phyloP scores from a whole-genome alignment of 2,329 filamentous ascomycete genomes.

The Aureobasidium sp. region DNA sequence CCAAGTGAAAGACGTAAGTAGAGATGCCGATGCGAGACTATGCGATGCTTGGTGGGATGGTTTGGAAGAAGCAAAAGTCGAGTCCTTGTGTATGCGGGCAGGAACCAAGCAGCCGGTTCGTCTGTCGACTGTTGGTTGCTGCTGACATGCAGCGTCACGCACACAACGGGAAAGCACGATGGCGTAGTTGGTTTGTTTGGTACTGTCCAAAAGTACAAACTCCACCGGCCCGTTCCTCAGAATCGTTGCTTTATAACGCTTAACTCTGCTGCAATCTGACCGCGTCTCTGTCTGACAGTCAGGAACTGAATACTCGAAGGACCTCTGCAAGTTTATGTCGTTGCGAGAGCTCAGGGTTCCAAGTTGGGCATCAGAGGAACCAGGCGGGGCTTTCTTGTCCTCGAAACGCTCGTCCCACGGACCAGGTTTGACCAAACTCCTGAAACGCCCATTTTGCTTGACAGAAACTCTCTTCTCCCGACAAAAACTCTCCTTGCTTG shows the following conservation, averaged over 20 bases:
- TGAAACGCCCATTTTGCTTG: constrained; percentile 5
- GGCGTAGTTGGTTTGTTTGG: constrained; percentile 7
- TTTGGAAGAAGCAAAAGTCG: constrained; percentile 9
- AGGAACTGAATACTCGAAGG: neutral
- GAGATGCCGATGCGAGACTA: neutral
- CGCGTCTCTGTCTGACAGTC: neutral
- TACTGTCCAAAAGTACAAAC: neutral
- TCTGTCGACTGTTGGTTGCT: constrained; percentile 14
- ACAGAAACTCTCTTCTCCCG: neutral
- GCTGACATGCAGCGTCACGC: constrained; percentile 18
- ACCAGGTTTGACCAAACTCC: constrained; percentile 19
- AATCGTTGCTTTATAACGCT: neutral
- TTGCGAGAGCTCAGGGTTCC: neutral
- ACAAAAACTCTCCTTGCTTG: constrained; percentile 13
- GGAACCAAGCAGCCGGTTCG: constrained; percentile 8
- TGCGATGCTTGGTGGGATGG: neutral
- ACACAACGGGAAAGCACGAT: constrained; percentile 12
- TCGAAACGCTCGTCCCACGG: constrained; percentile 12
- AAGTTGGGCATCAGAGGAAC: constrained; percentile 18
- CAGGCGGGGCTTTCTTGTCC: constrained; percentile 13
- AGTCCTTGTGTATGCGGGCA: constrained; percentile 12
- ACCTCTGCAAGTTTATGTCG: neutral
- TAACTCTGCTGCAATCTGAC: neutral
- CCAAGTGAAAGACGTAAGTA: neutral
- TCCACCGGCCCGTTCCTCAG: neutral